A percentile compares a stretch with the other conserved stretches of the same genome.
These are phyloP conservation scores for Tolypocladium endophyticum DNA, from an alignment of 2,329 filamentous ascomycete genomes.

Conservation along the genomic window DNA sequence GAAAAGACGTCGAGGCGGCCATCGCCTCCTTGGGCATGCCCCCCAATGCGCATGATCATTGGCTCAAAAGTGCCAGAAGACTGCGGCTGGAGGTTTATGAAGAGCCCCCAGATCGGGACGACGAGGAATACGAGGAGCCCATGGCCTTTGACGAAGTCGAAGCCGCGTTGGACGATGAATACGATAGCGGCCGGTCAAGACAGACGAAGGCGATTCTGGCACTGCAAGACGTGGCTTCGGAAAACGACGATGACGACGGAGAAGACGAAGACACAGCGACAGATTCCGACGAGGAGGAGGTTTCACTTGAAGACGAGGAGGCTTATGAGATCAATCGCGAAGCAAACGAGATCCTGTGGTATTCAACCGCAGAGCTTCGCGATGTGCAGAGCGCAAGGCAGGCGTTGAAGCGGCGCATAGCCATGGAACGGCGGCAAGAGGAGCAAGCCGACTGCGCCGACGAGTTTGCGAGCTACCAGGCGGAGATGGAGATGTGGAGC, in stretches of 20 bases:
- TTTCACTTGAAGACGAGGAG: constrained; percentile 15
- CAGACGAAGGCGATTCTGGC: neutral
- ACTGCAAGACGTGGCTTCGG: constrained; percentile 1
- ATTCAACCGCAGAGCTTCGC: constrained; percentile 29
- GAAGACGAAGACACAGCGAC: constrained; percentile 7
- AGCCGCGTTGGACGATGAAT: constrained; percentile 15
- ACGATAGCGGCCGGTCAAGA: constrained; percentile 3
- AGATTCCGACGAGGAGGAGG: constrained; percentile 5
- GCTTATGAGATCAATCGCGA: constrained; percentile 22
- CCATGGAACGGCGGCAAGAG: constrained; percentile 30
- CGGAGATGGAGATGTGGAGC: constrained; percentile 35
- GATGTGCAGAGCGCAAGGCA: constrained; percentile 23
- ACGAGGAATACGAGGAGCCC: constrained; percentile 14
- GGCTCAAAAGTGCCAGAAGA: constrained; percentile 37
- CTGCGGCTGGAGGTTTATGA: constrained; percentile 37
- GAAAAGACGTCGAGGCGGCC: constrained; percentile 39
- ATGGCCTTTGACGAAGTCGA: constrained; percentile 37
- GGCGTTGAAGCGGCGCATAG: constrained; percentile 26
- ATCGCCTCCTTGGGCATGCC: constrained; percentile 34
- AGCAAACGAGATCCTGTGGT: constrained; percentile 29
- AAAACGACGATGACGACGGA: constrained; percentile 7
- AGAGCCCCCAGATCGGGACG: constrained; percentile 15
- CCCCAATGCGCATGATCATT: constrained; percentile 28
- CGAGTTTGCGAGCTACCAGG: constrained; percentile 24
- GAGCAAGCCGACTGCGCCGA: constrained; percentile 32